Evolutionary conservation across 1,284 basidiomycete genomes (phyloP).

Genomic region (Sporisorium sorghi): DNA sequence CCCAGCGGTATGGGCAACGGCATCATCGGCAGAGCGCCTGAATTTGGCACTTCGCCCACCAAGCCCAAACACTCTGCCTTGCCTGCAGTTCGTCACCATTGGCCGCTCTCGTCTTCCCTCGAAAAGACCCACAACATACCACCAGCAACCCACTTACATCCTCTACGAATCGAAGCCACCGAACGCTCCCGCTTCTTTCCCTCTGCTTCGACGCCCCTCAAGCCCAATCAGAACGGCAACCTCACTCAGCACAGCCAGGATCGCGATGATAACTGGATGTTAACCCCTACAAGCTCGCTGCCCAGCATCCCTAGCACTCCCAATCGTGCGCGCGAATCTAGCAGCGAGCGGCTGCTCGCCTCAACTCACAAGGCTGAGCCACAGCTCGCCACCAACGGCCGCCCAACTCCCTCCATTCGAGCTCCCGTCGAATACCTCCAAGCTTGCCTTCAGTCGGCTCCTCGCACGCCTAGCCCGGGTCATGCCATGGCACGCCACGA

Average conservation of each 20-base stretch:
- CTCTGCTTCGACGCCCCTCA: constrained; percentile 23
- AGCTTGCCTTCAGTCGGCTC: constrained; percentile 11
- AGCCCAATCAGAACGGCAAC: constrained; percentile 2
- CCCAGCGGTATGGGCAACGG: constrained; percentile 45
- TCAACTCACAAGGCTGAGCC: background rate
- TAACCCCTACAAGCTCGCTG: constrained; percentile 57
- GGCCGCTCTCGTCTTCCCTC: constrained; percentile 44
- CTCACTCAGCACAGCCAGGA: constrained; percentile 7
- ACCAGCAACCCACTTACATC: constrained; percentile 38
- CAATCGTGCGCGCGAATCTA: constrained; percentile 27
- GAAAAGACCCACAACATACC: constrained; percentile 15
- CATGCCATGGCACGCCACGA: constrained; percentile 20
- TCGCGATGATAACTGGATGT: constrained; percentile 52
- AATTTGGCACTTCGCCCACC: constrained; percentile 41
- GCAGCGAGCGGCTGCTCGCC: constrained; percentile 22
- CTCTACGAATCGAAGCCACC: constrained; percentile 34
- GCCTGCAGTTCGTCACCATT: constrained; percentile 22
- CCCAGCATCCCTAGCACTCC: constrained; percentile 59
- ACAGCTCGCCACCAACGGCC: background rate
- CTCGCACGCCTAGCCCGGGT: constrained; percentile 40
- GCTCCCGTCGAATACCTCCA: constrained; percentile 40
- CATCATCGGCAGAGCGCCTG: constrained; percentile 41
- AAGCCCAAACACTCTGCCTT: constrained; percentile 12
- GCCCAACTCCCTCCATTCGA: constrained; percentile 22
- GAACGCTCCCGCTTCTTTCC: constrained; percentile 39